Base-by-base conservation (phyloP, 2,329 filamentous ascomycete species). In the Colletotrichum spaethianum region DNA sequence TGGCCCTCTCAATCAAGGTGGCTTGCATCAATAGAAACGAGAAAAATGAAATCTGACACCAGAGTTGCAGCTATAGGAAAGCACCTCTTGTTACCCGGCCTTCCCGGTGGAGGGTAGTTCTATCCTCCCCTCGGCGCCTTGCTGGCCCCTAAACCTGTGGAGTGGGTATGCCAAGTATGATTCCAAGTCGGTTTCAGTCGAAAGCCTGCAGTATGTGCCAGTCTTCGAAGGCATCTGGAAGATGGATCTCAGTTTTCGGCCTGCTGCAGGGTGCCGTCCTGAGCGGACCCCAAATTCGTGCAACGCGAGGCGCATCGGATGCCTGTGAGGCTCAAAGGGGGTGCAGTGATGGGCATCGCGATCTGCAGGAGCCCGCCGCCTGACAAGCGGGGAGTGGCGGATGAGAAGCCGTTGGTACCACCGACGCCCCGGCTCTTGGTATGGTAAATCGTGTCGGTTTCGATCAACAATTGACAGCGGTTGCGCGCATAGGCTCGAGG, bases 291-390 rank as follows among this genome's bases (percentile, higher is more conserved):
- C 65, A 46, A 23, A 48, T 44, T 60, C 38, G 65, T 72, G 70
- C 59, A 59, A 56, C 70, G 14, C 57, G 38, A 70, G 65, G 55
- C 69, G 53, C 65, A 48, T 44, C 46, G 44, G 36, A 70, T 23
- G 44, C 52, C 65, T 53, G 60, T 70, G 65, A 72, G 70, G 70
- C 70, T 72, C 65, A 72, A 72, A 59, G 70, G 52, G 28, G 26
- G 53, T 55, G 59, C 44, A 61, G 46, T 59, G 53, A 69, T 56
- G 53, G 44, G 23, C 60, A 60, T 60, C 23, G 38, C 26, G 59
- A 63, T 72, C 53, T 72, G 60, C 69, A 69, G 65, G 65, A 63
- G 69, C 53, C 64, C 42, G 69, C 42, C 52, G 44, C 59, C 59
- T 68, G 70, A 48, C 60, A 72, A 66, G 65, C 70, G 70, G 59